Conservation (phyloP, 2,329 filamentous ascomycete species). For the Mariannaea elegans region DNA sequence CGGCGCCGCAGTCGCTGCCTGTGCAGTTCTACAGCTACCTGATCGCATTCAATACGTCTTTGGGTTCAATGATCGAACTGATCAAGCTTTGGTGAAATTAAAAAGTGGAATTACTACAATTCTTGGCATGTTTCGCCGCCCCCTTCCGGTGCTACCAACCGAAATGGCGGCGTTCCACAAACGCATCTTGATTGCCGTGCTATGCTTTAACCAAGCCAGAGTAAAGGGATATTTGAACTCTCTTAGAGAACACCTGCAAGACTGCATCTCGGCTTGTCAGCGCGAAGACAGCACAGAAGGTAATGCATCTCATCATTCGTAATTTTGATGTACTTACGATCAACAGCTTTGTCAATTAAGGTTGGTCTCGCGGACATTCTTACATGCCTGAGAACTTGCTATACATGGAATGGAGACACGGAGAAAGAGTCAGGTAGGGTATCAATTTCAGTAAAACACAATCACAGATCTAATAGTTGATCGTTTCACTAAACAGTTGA, state of each 20-base stretch:
- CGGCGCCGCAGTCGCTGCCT: slow-evolving; percentile 6
- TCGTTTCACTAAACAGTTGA: background rate
- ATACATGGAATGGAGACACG: background rate
- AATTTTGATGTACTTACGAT: background rate
- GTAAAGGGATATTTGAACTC: background rate
- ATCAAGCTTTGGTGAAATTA: background rate
- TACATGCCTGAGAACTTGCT: background rate
- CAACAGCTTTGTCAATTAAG: background rate
- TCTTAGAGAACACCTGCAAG: background rate
- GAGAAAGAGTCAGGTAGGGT: background rate
- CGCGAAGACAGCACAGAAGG: background rate
- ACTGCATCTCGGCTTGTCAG: background rate
- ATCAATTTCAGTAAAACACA: too few species aligned
- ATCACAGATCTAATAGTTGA: background rate
- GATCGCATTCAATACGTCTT: slow-evolving; percentile 10
- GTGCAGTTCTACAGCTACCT: slow-evolving; percentile 1
- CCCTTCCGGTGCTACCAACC: background rate
- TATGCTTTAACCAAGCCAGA: background rate
- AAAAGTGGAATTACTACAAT: background rate
- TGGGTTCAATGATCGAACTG: background rate
- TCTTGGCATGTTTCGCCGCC: background rate
- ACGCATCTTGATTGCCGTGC: background rate
- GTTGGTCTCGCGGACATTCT: background rate
- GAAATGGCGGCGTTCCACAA: background rate
- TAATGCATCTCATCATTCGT: background rate